Evolutionary conservation across 139 green algal species (phyloP).

Genomic region (Spirogloea muscicola): DNA sequence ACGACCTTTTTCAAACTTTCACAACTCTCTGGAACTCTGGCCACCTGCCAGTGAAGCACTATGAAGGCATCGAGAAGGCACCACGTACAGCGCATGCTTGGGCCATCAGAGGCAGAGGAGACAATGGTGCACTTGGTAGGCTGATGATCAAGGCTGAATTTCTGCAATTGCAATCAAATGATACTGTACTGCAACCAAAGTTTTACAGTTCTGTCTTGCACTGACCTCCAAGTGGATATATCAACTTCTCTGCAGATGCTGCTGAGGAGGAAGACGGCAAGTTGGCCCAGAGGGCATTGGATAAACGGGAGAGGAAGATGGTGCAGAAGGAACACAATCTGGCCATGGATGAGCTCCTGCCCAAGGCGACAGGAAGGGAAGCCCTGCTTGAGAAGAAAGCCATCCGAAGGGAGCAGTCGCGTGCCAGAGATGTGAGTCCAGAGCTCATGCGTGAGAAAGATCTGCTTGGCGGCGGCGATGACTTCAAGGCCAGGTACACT

Average conservation of each 20-base stretch:
- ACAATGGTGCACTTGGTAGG: no score
- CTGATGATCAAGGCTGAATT: no score
- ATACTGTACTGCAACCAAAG: no score
- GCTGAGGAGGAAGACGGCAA: constrained; percentile 30
- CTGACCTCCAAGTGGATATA: no score
- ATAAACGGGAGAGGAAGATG: constrained; percentile 42
- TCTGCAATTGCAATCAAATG: no score
- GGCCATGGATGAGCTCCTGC: constrained; percentile 35
- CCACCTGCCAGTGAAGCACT: constrained; percentile 29
- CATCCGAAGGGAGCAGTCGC: not conserved
- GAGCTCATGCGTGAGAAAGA: constrained; percentile 40
- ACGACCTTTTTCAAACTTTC: constrained; percentile 27
- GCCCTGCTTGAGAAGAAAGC: constrained; percentile 35
- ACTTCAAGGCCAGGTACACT: constrained; percentile 31
- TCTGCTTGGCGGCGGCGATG: constrained; percentile 33
- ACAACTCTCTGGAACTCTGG: constrained; percentile 22
- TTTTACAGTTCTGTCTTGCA: no score
- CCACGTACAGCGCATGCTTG: constrained; percentile 16
- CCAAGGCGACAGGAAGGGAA: constrained; percentile 42
- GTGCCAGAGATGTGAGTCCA: constrained; percentile 23
- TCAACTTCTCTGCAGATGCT: no score
- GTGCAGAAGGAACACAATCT: constrained; percentile 30
- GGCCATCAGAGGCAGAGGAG: constrained; percentile 6
- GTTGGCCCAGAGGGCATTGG: not conserved
- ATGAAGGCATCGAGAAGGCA: constrained; percentile 26